These are phyloP conservation scores for Penicillium canescens DNA, from an alignment of 495 filamentous ascomycete species.

Conservation along the genomic window DNA sequence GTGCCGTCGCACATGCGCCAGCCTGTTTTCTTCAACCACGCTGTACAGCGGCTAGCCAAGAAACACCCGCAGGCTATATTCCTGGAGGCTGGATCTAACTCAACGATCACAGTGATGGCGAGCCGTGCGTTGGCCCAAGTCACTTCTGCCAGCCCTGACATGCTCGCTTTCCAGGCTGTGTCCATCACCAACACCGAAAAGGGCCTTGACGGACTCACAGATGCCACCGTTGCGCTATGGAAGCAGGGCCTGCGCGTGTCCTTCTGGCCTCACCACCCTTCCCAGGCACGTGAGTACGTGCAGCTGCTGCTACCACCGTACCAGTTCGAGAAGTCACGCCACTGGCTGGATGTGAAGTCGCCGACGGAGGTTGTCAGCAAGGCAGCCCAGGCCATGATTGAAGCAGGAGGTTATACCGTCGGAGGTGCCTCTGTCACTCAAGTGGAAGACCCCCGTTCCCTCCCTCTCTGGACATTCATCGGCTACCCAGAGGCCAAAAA, in stretches of 20 bases:
- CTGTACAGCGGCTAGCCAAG: constrained; percentile 42
- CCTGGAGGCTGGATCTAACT: constrained; percentile 54
- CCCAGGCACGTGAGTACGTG: constrained; percentile 36
- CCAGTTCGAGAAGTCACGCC: constrained; percentile 49
- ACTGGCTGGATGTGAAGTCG: constrained; percentile 39
- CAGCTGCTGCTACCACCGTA: constrained; percentile 51
- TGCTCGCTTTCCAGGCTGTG: constrained; percentile 40
- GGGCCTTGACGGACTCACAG: constrained; percentile 30
- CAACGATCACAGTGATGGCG: constrained; percentile 47
- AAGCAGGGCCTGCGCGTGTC: constrained; percentile 33
- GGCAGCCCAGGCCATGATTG: too few species aligned
- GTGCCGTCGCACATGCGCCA: constrained; percentile 47
- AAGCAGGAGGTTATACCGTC: too few species aligned
- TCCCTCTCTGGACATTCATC: constrained; percentile 32
- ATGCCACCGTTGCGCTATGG: constrained; percentile 50
- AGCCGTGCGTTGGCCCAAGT: constrained; percentile 25
- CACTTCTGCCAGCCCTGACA: not conserved
- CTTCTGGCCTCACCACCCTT: constrained; percentile 50
- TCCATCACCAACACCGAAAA: constrained; percentile 36
- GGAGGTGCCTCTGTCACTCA: constrained; percentile 1
- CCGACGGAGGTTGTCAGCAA: not conserved
- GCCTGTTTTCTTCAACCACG: constrained; percentile 53
- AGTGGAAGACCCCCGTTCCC: constrained; percentile 10
- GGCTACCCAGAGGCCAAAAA: constrained; percentile 41
- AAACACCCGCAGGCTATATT: constrained; percentile 36